These are phyloP conservation scores for Cercospora janseana DNA, from an alignment of 2,329 filamentous ascomycete species.

Conservation along the genomic window DNA sequence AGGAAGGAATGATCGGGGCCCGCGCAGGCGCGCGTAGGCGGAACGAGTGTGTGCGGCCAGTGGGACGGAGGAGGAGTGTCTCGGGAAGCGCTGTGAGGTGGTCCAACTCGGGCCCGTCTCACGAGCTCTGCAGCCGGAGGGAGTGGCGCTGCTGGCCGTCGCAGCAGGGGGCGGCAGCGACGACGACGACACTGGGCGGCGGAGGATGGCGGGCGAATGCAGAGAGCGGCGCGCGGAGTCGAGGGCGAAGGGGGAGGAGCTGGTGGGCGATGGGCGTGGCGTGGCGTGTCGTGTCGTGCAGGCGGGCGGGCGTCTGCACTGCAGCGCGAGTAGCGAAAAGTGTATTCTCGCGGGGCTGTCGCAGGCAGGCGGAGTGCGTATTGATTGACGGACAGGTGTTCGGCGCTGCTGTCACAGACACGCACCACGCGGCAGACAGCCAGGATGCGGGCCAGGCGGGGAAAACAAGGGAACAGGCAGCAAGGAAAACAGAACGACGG, in stretches of 20 bases:
- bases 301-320: neutral
- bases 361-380: conserved; percentile 1
- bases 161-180: neutral
- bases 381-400: neutral
- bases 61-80: conserved; percentile 15
- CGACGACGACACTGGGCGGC: neutral
- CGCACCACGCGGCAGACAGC: neutral
- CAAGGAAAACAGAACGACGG: too few species aligned
- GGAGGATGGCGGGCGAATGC: neutral
- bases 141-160: neutral
- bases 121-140: too few species aligned
- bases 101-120: too few species aligned
- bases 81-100: conserved; percentile 19
- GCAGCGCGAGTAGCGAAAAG: too few species aligned
- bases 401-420: conserved; percentile 1
- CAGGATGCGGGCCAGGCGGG: too few species aligned
- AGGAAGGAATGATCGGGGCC: conserved; percentile 6
- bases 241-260: neutral
- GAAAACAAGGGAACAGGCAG: too few species aligned
- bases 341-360: neutral
- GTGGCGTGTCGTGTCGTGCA: conserved; percentile 6
- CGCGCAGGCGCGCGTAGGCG: conserved; percentile 10
- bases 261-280: too few species aligned
- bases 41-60: conserved; percentile 17
- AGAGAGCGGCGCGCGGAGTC: neutral